Conservation (phyloP, 495 filamentous ascomycete species). For the Talaromyces thailandensis region DNA sequence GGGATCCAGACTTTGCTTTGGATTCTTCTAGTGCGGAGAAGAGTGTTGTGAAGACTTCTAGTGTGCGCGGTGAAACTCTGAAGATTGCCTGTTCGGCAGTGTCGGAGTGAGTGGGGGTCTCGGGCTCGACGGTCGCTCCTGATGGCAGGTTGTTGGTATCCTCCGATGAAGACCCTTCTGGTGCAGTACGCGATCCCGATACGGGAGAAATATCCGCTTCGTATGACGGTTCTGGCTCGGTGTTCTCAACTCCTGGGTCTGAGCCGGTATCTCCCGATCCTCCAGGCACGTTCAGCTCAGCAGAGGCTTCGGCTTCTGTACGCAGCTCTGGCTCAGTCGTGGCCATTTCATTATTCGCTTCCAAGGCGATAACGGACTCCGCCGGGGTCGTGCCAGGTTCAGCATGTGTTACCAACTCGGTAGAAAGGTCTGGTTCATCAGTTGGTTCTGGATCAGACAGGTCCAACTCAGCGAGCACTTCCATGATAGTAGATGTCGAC, state of each 20-base stretch:
- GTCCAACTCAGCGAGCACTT: background rate
- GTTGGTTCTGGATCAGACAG: background rate
- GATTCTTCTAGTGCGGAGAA: background rate
- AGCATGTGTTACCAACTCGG: background rate
- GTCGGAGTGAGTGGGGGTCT: background rate
- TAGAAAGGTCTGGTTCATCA: background rate
- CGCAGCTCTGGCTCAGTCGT: too few species aligned
- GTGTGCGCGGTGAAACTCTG: background rate
- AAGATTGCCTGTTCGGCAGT: background rate
- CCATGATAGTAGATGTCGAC: background rate
- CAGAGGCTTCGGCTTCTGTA: too few species aligned
- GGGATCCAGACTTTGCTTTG: conserved; percentile 9
- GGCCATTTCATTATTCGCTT: background rate
- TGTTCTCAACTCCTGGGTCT: too few species aligned
- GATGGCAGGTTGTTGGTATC: background rate
- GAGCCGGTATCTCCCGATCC: too few species aligned
- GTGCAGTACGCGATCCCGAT: too few species aligned
- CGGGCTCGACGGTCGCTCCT: background rate
- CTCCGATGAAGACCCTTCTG: background rate
- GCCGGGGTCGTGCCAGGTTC: background rate
- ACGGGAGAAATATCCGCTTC: too few species aligned
- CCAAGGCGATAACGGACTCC: background rate
- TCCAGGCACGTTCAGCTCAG: too few species aligned
- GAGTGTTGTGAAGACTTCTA: background rate
- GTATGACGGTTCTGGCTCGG: too few species aligned